Evolutionary conservation across 164 flowering plant genomes (phyloP), one percentile per base, ranked within the genome.

Genomic region (Dillenia turbinata): DNA sequence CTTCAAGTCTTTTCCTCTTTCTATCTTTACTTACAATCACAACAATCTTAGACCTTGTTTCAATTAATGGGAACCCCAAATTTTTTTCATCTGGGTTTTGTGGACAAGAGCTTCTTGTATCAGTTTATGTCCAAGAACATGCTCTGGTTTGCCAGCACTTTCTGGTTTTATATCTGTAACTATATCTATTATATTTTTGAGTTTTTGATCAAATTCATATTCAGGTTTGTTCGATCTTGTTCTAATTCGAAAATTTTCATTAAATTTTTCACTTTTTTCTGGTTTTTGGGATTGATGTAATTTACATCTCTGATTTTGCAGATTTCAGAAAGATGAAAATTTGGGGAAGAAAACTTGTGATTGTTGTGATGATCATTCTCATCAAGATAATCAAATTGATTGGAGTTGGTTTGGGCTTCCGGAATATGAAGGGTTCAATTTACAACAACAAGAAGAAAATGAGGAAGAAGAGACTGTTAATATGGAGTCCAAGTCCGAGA

Each of bases 141-240:
- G 85, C 52, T 54, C 44, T 7, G 65, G 48, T 61, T 69, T 54
- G 40, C 59, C 33, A 56, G 64, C 63, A 66, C 69, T 66, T 65
- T 81, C 54, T 78, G 84, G 84, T 67, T 59, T 71, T 76, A 59
- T 40, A 5, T 75, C 57, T 69, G 55, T 45, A 60, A 47, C 12
- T 71, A 19, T 59, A n/a, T 75, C n/a, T 26, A 71, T 40, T 56
- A 11, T 59, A 61, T 79, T 52, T 49, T 77, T 61, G 68, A 69
- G 6, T 68, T 78, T 57, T 17, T 79, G n/a, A 17, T 19, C 55
- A 69, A 60, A 52, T 63, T 54, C 47, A 16, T 75, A 8, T 55
- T 66, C 78, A 83, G 88, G 93, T 69, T 47, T 49, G 52, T 9
- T 49, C 57, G 16, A 14, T 57, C 60, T 62, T 22, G 1, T 57